Base-by-base conservation (phyloP, 257 asterid species). In the Echium plantagineum region DNA sequence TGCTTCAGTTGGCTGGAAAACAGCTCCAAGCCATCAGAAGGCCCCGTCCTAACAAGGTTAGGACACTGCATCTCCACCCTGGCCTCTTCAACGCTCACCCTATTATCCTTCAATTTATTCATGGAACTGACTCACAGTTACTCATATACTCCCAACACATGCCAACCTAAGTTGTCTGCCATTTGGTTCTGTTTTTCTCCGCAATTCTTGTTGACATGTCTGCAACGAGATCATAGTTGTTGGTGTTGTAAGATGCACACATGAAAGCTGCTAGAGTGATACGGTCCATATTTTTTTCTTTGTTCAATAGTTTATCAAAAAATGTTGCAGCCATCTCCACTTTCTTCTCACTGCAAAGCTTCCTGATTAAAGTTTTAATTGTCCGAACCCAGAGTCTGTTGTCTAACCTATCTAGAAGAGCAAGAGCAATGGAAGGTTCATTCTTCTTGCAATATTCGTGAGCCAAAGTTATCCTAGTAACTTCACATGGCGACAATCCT, bases 401-500 rank as follows among this genome's bases (percentile, higher is more conserved):
- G 5, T 87, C 95, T 63, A 87, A 74, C 66, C 72, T 73, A 54
- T 76, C 83, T 58, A 87, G 70, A 35, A 90, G 78, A 48, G 6
- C 66, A 76, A 85, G 59, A 53, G 97, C 89, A 26, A 73, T 72
- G 16, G 66, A 72, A 65, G 69, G 63, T 35, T 87, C 83, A 22
- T 67, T 90, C 75, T 72, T 87, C 76, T 77, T 83, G 78, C 98
- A 87, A 69, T 80, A 71, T 72, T 90, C 96, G 64, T 83, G 83
- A 32, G 95, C 93, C 64, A 90, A 68, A 31, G 96, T 87, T 69
- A 79, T 48, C 66, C 96, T 80, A 56, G 96, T 85, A 60, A 90
- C 98, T 77, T 90, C 98, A 68, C 90, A 74, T 1, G 98, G 98
- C 21, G 76, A 66, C 31, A 80, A 42, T 52, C 98, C 89, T 72